phyloP scores from a whole-genome alignment of 768 basidiomycete species.

The Pulveroboletus sp. region DNA sequence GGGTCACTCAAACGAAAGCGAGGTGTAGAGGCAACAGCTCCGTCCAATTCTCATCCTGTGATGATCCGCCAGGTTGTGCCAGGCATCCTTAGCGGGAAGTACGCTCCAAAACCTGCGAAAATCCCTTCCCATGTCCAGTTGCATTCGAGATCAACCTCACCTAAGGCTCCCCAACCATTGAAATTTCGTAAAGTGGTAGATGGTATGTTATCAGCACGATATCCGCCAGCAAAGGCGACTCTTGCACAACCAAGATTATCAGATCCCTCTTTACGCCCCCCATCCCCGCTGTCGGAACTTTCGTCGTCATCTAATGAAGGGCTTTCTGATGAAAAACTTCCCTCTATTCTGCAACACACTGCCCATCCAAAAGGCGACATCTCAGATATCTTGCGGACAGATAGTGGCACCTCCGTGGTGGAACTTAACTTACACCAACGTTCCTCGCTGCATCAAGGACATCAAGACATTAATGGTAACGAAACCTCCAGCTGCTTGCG shows the following conservation, averaged over 20 bases:
- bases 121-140: constrained; percentile 6
- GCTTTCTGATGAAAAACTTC: constrained; percentile 1
- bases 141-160: constrained; percentile 14
- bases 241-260: constrained; percentile 1
- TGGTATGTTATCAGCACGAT: constrained; percentile 32
- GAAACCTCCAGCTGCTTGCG: constrained; percentile 28
- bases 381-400: neutral
- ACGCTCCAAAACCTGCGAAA: constrained; percentile 23
- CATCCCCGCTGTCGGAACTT: constrained; percentile 22
- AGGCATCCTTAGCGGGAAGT: constrained; percentile 29
- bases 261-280: constrained; percentile 2
- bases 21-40: constrained; percentile 12
- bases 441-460: constrained; percentile 15
- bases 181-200: constrained; percentile 38
- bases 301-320: constrained; percentile 22
- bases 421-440: neutral
- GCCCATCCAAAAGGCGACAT: neutral
- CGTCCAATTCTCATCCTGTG: constrained; percentile 25
- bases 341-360: neutral
- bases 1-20: constrained; percentile 32
- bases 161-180: constrained; percentile 26
- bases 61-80: constrained; percentile 35
- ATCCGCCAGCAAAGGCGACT: constrained; percentile 19
- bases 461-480: constrained; percentile 8
- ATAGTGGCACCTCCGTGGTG: constrained; percentile 9